A percentile compares a stretch with the other conserved stretches of the same genome.
Conservation (phyloP, 2,329 filamentous ascomycete genomes). For the Stagonosporopsis tanaceti region DNA sequence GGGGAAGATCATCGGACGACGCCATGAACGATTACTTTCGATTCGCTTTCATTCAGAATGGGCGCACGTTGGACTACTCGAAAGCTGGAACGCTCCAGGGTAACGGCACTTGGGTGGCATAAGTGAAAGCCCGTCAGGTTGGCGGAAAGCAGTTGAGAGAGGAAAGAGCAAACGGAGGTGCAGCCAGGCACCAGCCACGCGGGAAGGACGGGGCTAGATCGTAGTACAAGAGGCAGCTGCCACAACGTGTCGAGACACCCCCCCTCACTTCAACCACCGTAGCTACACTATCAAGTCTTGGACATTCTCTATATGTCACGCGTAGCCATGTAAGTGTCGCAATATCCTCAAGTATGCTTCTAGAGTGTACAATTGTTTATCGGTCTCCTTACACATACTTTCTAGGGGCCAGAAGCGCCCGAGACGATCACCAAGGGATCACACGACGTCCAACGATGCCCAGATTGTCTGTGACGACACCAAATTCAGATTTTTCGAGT, state of each 20-base stretch:
- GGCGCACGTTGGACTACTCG: conserved; percentile 44
- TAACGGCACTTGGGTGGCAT: conserved; percentile 40
- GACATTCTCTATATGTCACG: background rate
- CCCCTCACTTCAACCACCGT: background rate
- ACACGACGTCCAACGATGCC: background rate
- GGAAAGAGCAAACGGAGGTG: conserved; percentile 5
- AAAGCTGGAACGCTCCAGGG: conserved; percentile 35
- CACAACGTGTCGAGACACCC: background rate
- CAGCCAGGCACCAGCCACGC: background rate
- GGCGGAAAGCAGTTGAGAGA: background rate
- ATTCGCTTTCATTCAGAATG: conserved; percentile 42
- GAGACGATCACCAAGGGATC: background rate
- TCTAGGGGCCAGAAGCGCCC: background rate
- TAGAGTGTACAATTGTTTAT: background rate
- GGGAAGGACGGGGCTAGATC: background rate
- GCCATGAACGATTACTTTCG: conserved; percentile 46
- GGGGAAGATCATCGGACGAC: conserved; percentile 52
- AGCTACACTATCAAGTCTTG: background rate
- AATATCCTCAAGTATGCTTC: background rate
- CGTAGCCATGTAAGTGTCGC: conserved; percentile 12
- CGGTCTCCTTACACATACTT: background rate
- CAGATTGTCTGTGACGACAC: conserved; percentile 11
- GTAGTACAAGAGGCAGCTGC: background rate
- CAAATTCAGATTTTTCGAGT: conserved; percentile 26
- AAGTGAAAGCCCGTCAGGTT: background rate